Base-by-base conservation (phyloP, 2,329 filamentous ascomycete species). In the Colletotrichum costaricense region DNA sequence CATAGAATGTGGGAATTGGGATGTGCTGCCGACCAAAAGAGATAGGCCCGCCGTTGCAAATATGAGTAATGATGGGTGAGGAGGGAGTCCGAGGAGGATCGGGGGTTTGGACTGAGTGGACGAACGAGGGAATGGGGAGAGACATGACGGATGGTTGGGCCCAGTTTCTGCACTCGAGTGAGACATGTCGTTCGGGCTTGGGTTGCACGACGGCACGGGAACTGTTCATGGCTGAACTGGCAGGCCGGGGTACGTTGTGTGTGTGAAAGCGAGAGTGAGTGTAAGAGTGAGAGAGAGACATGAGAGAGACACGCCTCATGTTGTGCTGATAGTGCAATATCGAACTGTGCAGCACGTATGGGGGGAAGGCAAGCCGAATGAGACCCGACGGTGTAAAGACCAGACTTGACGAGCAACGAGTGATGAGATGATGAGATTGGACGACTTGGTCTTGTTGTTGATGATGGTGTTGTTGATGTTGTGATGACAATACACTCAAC, bases 1-100 rank as follows among this genome's bases (percentile, higher is more conserved):
- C 54, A 69, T 59, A 59, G 70, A 73, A 69, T 72, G 70, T 60
- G 70, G 66, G 66, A 69, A 65, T 64, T 69, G 59, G 22, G 58
- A 72, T 42, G 64, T 46, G 38, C 64, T 60, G 52, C 9, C 33
- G 56, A 11, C 63, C 33, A 33, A 22, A 57, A 56, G 2, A 30
- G 19, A 42, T 30, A 60, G 46, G 35, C 46, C 42, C 57, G 58
- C 58, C 35, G 35, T 49, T 57, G 66, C 33, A 58, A 12, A 12
- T 28, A 33, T 33, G 33, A 33, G 33, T 12, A 63, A 22, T 24
- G 24, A 6, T 33, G 14, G 11, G 35, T 30, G 63, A 19, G n/a
- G 22, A 33, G 28, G 46, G 42, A 35, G 54, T 58, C 58, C 35
- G 58, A 30, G 55, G 5, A 19, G 28, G 30, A 19, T 60, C 28